A percentile compares a stretch with the other conserved stretches of the same genome.
phyloP scores from a whole-genome alignment of 179 eudicot genomes.

The Amaranthus tricolor region DNA sequence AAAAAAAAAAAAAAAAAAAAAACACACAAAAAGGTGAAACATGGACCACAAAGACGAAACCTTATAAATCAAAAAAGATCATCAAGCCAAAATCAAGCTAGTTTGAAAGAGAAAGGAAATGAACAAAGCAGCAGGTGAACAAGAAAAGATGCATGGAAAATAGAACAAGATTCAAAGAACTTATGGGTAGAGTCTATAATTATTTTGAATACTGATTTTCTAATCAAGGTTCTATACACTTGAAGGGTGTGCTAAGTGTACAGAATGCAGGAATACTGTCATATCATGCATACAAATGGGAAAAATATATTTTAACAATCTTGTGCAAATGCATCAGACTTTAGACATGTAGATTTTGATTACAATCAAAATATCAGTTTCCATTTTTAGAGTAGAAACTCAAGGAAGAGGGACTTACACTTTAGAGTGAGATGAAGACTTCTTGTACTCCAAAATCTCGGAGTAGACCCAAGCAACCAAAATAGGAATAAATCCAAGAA shows the following conservation, averaged over 20 bases:
- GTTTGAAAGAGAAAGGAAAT: too few relatives aligned
- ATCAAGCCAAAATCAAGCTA: too few relatives aligned
- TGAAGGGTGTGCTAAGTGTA: background rate
- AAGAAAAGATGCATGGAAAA: too few relatives aligned
- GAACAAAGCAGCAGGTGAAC: too few relatives aligned
- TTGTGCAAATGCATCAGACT: background rate
- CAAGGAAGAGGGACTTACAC: constrained; percentile 53
- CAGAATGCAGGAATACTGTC: background rate
- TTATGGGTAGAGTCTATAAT: too few relatives aligned
- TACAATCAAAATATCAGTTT: background rate
- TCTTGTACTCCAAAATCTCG: constrained; percentile 81
- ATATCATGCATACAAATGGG: background rate
- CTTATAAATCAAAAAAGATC: too few relatives aligned
- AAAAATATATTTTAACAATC: background rate
- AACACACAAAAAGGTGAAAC: too few relatives aligned
- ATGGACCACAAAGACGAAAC: too few relatives aligned
- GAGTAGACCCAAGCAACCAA: constrained; percentile 86
- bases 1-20: too few relatives aligned
- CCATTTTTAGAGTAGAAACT: background rate
- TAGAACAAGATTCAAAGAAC: too few relatives aligned
- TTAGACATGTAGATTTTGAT: background rate
- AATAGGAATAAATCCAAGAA: constrained; percentile 79
- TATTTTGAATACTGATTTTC: too few relatives aligned
- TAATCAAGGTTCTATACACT: background rate
- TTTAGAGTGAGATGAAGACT: constrained; percentile 62